A percentile compares a stretch with the other conserved stretches of the same genome.
Evolutionary conservation across 768 basidiomycete genomes (phyloP).

Genomic region (Amanita subjunquillea): DNA sequence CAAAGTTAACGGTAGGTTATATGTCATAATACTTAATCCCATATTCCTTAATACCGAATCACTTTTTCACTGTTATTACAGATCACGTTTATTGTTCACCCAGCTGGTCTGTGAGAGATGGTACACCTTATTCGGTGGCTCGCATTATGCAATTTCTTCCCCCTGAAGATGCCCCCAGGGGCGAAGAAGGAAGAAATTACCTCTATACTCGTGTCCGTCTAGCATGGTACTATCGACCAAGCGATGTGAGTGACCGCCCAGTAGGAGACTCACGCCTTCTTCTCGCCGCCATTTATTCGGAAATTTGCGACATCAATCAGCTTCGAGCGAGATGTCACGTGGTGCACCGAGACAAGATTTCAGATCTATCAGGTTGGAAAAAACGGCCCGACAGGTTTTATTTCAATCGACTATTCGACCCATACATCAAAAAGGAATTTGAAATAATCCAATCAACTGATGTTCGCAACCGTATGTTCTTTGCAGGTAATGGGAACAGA

Average conservation of each 20-base stretch:
- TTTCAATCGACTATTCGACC: slow-evolving; percentile 92
- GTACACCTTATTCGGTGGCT: slow-evolving; percentile 91
- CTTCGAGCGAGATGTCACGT: slow-evolving; percentile 91
- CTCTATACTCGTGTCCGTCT: slow-evolving; percentile 77
- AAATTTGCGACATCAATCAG: slow-evolving; percentile 91
- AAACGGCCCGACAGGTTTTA: slow-evolving; percentile 92
- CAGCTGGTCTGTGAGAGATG: slow-evolving; percentile 85
- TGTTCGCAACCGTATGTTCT: slow-evolving; percentile 76
- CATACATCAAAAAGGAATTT: slow-evolving; percentile 96
- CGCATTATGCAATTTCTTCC: slow-evolving; percentile 96
- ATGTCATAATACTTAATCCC: slow-evolving; percentile 11
- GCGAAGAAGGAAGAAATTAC: slow-evolving; percentile 56
- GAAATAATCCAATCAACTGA: slow-evolving; percentile 85
- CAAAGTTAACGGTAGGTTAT: slow-evolving; percentile 71
- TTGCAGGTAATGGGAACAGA: slow-evolving; percentile 7
- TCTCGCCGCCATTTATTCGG: slow-evolving; percentile 92
- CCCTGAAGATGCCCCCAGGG: slow-evolving; percentile 61
- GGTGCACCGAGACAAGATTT: slow-evolving; percentile 90
- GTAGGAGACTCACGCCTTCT: slow-evolving; percentile 87
- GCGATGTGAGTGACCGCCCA: slow-evolving; percentile 88
- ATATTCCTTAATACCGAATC: slow-evolving; percentile 9
- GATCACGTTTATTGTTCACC: slow-evolving; percentile 98
- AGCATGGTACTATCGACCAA: slow-evolving; percentile 94
- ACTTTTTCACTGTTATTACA: slow-evolving; percentile 30
- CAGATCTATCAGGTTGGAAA: slow-evolving; percentile 89